phyloP scores from a whole-genome alignment of 2,329 filamentous ascomycete species.

The Sphaerulina vaccinii region DNA sequence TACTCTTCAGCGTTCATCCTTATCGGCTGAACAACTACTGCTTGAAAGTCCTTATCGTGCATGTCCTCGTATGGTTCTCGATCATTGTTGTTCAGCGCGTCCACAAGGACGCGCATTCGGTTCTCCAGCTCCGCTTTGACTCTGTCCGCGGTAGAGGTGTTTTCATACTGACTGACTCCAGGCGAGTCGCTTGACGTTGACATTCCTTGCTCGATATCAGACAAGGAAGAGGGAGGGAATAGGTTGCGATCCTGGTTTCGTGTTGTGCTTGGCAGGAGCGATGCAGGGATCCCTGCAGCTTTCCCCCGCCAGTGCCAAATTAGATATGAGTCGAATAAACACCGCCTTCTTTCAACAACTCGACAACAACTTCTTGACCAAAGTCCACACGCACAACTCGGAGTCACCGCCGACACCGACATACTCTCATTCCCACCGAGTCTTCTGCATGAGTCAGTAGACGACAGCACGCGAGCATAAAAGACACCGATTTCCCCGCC shows the following conservation, averaged over 20 bases:
- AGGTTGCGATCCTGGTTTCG: background rate
- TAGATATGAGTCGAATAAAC: background rate
- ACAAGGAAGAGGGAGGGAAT: background rate
- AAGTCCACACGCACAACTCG: background rate
- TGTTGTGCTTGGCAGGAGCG: background rate
- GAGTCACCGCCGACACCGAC: background rate
- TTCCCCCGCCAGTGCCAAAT: background rate
- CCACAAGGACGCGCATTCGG: background rate
- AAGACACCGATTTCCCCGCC: background rate
- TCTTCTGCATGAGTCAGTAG: slow-evolving; percentile 4
- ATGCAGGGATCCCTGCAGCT: background rate
- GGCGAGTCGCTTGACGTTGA: background rate
- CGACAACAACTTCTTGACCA: background rate
- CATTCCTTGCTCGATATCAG: background rate
- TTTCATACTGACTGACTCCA: background rate
- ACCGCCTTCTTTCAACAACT: background rate
- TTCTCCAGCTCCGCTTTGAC: background rate
- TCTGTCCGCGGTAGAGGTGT: background rate
- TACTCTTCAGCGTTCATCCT: background rate
- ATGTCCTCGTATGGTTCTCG: background rate
- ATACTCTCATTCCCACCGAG: background rate
- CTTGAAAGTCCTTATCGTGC: background rate
- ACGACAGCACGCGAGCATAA: background rate
- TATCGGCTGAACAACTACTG: background rate
- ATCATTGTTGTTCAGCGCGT: background rate